phyloP scores from a whole-genome alignment of 345 rosid genomes.

The Lepidium sativum region DNA sequence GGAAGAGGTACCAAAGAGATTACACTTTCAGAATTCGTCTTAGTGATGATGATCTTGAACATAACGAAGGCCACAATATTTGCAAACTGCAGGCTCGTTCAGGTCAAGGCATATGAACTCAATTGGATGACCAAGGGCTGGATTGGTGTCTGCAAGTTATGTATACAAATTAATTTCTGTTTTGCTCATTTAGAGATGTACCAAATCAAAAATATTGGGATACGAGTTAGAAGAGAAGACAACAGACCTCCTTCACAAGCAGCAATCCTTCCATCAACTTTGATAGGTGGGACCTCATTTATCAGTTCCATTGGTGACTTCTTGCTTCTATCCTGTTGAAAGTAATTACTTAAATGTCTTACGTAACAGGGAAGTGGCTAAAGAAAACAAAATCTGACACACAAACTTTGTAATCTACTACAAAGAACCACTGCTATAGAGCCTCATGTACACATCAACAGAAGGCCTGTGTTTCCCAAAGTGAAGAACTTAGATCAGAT shows the following conservation, averaged over 20 bases:
- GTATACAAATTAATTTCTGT: neutral
- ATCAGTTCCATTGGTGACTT: conserved; percentile 99
- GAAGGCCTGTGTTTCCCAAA: neutral
- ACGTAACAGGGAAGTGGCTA: neutral
- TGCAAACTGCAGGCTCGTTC: conserved; percentile 86
- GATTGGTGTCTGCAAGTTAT: conserved; percentile 48
- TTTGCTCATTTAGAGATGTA: neutral
- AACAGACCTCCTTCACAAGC: conserved; percentile 96
- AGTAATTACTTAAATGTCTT: neutral
- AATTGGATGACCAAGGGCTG: conserved; percentile 94
- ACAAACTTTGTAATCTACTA: neutral
- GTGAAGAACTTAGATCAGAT: neutral
- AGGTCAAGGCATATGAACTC: conserved; percentile 94
- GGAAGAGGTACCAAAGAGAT: neutral
- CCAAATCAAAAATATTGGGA: neutral
- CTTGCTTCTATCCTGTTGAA: conserved; percentile 62
- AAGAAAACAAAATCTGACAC: neutral
- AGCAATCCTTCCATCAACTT: conserved; percentile 88
- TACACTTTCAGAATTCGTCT: neutral
- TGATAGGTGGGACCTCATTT: conserved; percentile 94
- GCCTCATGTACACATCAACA: neutral
- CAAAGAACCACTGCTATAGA: neutral
- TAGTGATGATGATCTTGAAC: conserved; percentile 94
- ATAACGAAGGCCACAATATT: conserved; percentile 91
- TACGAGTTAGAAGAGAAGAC: conserved; percentile 5